Base-by-base conservation (phyloP, 345 rosid genomes). In the Corchorus capsularis region DNA sequence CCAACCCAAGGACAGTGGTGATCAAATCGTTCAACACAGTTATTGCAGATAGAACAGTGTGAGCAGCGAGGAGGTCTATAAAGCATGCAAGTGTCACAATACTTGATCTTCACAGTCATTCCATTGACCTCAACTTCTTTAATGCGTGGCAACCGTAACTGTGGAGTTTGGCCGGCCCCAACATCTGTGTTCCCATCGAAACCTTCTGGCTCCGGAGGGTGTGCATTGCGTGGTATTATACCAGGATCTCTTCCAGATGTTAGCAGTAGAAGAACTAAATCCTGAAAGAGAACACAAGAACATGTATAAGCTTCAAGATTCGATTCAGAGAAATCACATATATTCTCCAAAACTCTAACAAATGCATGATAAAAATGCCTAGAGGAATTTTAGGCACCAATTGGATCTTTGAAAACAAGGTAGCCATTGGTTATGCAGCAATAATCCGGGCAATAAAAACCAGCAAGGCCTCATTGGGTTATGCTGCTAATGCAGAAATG, bases 1-100 rank as follows among this genome's bases (percentile, higher is more conserved):
- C 99, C 98, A 74, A 96, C 99, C 99, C 99, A 96, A 75, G 99
- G 99, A 79, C 99, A 96, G 83, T 96, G 99, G 79, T 96, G 99
- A 80, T 96, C 99, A 81, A 96, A 96, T 79, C 92, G 87, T 81
- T 92, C 93, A 6, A 93, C 99, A 64, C 99, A 96, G 85, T 96
- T 96, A 78, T 96, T 96, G 88, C 99, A 96, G 80, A 96, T 96
- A 39, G 99, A 96, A 82, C 99, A 96, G 84, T 96, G 99, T 14
- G 99, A 96, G 80, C 99, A 96, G 15, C 99, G 98, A 76, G 97
- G 97, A 16, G 98, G 95, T 76, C 99, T 89, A 70, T 96, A 96
- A 34, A 92, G 97, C 99, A 93, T 92, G 88, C 99, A 96, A 61
- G 99, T 93, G 78, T 96, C 97, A 63, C 99, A 96, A 83, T 93